These are phyloP conservation scores for Sindora glabra DNA, from an alignment of 306 rosid species.

Conservation along the genomic window DNA sequence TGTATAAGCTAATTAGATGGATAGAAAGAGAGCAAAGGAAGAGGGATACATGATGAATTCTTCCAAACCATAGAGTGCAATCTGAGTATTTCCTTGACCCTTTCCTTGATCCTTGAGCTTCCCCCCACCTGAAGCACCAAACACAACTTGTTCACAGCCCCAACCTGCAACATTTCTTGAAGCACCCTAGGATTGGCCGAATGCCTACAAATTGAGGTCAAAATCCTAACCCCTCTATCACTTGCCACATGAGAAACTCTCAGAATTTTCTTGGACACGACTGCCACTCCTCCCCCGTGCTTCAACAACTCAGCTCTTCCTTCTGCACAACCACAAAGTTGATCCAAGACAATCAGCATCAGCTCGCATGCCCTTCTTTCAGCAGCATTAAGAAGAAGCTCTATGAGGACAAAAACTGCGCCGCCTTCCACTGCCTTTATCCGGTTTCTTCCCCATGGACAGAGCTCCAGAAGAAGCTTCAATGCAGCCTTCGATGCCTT, in stretches of 20 bases:
- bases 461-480: constrained; percentile 54
- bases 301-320: constrained; percentile 64
- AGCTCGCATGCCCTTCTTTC: constrained; percentile 55
- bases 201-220: constrained; percentile 49
- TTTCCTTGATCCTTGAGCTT: constrained; percentile 55
- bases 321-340: constrained; percentile 69
- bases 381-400: constrained; percentile 33
- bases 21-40: constrained; percentile 44
- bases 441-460: constrained; percentile 84
- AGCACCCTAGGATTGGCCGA: constrained; percentile 44
- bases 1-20: too few species aligned
- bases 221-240: constrained; percentile 56
- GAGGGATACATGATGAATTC: constrained; percentile 62
- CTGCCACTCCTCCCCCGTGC: constrained; percentile 61
- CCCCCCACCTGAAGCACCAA: constrained; percentile 65
- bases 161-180: constrained; percentile 70
- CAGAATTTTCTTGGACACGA: constrained; percentile 69
- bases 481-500: constrained; percentile 57
- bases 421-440: constrained; percentile 68
- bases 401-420: constrained; percentile 29
- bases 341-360: constrained; percentile 43
- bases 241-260: constrained; percentile 62
- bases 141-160: constrained; percentile 67
- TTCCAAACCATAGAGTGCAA: constrained; percentile 74
- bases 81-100: constrained; percentile 55